These are phyloP conservation scores for Rhizopus microsporus DNA, from an alignment of 371 early-diverging fungal genomes.

Conservation along the genomic window DNA sequence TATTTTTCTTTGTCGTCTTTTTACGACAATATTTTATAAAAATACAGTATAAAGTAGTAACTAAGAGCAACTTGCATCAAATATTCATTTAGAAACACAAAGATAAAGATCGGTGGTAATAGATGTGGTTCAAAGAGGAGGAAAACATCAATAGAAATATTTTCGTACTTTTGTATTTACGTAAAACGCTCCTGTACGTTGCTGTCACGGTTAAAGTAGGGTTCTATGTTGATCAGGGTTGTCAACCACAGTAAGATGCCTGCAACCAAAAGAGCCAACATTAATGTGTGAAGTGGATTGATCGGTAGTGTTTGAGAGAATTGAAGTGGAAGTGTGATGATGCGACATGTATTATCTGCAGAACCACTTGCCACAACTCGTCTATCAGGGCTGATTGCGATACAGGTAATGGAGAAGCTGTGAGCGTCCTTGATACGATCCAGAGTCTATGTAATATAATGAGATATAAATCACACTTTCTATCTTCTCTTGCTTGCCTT, in stretches of 20 bases:
- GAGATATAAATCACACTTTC: neutral
- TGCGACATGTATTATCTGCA: slow-evolving; percentile 64
- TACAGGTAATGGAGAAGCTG: slow-evolving; percentile 62
- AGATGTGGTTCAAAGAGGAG: no score
- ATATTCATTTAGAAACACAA: no score
- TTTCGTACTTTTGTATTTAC: no score
- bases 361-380: slow-evolving; percentile 65
- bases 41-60: no score
- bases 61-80: no score
- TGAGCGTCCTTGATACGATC: slow-evolving; percentile 60
- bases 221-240: slow-evolving; percentile 15
- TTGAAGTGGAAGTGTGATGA: slow-evolving; percentile 57
- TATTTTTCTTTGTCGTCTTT: no score
- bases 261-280: slow-evolving; percentile 34
- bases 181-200: neutral
- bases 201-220: slow-evolving; percentile 5
- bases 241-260: slow-evolving; percentile 21
- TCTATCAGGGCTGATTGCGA: slow-evolving; percentile 63
- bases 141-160: no score
- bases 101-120: no score
- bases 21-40: no score
- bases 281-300: slow-evolving; percentile 40
- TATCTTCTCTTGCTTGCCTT: slow-evolving; percentile 29
- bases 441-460: slow-evolving; percentile 23
- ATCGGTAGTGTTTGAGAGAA: slow-evolving; percentile 33